Evolutionary conservation across 192 early-diverging fungal genomes (phyloP), one percentile per base, ranked within the genome.

Genomic region (Chytriomyces confervae): DNA sequence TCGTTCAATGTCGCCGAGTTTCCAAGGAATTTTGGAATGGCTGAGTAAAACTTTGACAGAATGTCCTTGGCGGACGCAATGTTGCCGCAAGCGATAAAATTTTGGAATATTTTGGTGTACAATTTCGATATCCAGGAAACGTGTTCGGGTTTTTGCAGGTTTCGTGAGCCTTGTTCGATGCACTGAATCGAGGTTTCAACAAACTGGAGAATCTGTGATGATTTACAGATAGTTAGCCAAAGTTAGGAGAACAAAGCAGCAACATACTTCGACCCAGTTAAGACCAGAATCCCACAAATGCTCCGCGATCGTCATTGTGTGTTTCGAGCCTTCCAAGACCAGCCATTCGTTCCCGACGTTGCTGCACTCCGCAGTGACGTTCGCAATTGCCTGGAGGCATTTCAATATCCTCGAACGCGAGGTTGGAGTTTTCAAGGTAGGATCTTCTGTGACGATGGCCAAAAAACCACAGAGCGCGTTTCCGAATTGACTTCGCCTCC

Each of bases 401-500:
- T 13, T 62, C 11, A 62, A 13, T 44, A 62, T 49, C 9, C 72
- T 9, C 16, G 11, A 11, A 20, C 72, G 53, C 9, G 62, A 43
- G 11, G n/a, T 9, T 44, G 10, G 16, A 7, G 74, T n/a, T 53
- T 76, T 44, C 1, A 76, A 48, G 7, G 62, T 66, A 13, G 53
- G 4, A 46, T 76, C 74, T 36, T 66, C 45, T 13, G 44, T 18
- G 49, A 66, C 24, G 3, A 76, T 11, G 8, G 51, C 23, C 61
- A 76, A 51, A 24, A 76, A 66, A 29, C 66, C 50, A 23, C 51
- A 64, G 6, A 76, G 11, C 6, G 23, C 6, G 10, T 18, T 8
- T 48, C 74, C 74, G 47, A 24, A 76, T 24, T 66, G 74, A 51
- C 62, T 66, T 66, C 74, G 64, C 44, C 72, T n/a, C 27, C 44